Percentiles rank a stretch among this genome's conserved stretches.
phyloP scores from a whole-genome alignment of 2,329 filamentous ascomycete species.

The Rasamsonia emersonii region DNA sequence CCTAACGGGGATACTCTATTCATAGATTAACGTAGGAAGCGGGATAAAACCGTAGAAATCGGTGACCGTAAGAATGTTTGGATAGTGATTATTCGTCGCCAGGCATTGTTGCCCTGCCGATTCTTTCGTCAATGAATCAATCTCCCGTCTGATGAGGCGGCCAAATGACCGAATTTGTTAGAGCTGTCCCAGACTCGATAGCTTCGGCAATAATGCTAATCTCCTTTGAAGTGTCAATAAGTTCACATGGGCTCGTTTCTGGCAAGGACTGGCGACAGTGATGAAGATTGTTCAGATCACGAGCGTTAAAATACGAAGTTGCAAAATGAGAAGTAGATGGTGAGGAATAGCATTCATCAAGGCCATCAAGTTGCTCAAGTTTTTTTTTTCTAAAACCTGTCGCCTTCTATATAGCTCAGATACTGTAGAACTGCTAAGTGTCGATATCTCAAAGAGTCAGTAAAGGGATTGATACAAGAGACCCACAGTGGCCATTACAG shows the following conservation, averaged over 20 bases:
- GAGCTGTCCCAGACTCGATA: slow-evolving; percentile 52
- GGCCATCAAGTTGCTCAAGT: too few species aligned
- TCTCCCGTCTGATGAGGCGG: slow-evolving; percentile 57
- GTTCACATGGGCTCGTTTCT: slow-evolving; percentile 8
- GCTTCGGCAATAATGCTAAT: slow-evolving; percentile 54
- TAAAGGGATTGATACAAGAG: not conserved
- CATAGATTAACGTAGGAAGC: slow-evolving; percentile 69
- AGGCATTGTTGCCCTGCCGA: slow-evolving; percentile 58
- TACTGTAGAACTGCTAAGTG: slow-evolving; percentile 24
- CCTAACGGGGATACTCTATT: slow-evolving; percentile 66
- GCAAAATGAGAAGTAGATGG: too few species aligned
- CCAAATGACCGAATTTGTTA: slow-evolving; percentile 59
- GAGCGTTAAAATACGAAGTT: too few species aligned
- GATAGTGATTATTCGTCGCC: slow-evolving; percentile 47
- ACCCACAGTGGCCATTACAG: slow-evolving; percentile 61
- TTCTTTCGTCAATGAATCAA: slow-evolving; percentile 56
- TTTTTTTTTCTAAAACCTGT: too few species aligned
- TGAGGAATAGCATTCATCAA: too few species aligned
- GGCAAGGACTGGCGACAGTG: slow-evolving; percentile 32
- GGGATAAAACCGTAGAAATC: slow-evolving; percentile 67
- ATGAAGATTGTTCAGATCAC: too few species aligned
- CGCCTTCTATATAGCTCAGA: slow-evolving; percentile 52
- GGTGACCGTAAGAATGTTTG: slow-evolving; percentile 55
- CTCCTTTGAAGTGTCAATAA: slow-evolving; percentile 39
- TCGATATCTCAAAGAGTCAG: not conserved